Conservation (phyloP, 768 basidiomycete species). For the Boletus reticuloceps region DNA sequence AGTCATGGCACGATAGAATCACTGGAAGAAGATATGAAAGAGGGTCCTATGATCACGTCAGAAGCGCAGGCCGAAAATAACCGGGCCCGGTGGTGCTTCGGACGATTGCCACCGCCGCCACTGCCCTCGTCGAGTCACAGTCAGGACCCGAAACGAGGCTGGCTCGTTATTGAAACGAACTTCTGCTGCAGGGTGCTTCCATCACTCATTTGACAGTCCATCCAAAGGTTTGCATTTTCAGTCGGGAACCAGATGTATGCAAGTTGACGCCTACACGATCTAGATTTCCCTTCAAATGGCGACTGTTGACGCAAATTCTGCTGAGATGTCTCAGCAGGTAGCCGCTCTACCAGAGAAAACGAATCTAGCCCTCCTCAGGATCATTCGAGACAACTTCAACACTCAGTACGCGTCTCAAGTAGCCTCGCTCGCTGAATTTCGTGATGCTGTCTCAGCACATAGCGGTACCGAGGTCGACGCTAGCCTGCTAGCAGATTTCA, state of each 20-base stretch:
- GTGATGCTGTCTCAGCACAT: constrained; percentile 1
- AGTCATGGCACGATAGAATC: too few relatives aligned
- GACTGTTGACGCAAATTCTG: neutral
- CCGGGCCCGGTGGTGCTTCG: too few relatives aligned
- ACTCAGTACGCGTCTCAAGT: constrained; percentile 8
- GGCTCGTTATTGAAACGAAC: neutral
- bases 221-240: neutral
- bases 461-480: constrained; percentile 1
- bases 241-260: too few relatives aligned
- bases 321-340: neutral
- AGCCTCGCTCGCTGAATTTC: constrained; percentile 5
- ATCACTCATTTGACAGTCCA: neutral
- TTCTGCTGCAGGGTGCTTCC: neutral
- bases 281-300: neutral
- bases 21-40: too few relatives aligned
- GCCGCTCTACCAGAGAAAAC: neutral
- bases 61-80: too few relatives aligned
- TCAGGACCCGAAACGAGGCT: too few relatives aligned
- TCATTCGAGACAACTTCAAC: constrained; percentile 6
- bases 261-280: neutral
- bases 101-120: too few relatives aligned
- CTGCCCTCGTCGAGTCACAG: too few relatives aligned
- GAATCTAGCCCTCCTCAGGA: neutral
- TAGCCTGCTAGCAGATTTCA: constrained; percentile 7
- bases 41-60: too few relatives aligned